These are phyloP conservation scores for Boletus rubropictus DNA, from an alignment of 768 basidiomycete genomes.

Conservation along the genomic window DNA sequence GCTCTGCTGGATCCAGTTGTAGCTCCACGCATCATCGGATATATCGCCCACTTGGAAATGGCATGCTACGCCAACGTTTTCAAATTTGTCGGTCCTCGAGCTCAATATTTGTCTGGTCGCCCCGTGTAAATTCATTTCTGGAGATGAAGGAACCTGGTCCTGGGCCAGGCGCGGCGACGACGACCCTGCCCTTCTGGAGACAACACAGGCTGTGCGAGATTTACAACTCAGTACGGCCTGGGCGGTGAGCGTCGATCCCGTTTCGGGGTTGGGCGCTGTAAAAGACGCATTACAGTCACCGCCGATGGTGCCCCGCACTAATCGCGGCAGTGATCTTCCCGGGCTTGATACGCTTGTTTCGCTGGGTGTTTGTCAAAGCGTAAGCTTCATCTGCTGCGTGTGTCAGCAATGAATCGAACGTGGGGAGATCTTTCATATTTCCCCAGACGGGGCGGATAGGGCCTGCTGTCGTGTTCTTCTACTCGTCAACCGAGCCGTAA, in stretches of 20 bases:
- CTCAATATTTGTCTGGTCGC: conserved; percentile 26
- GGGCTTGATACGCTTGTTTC: conserved; percentile 38
- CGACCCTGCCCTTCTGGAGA: conserved; percentile 40
- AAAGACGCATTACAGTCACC: conserved; percentile 43
- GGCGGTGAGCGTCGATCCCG: conserved; percentile 26
- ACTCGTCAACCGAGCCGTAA: not conserved
- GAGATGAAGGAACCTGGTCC: conserved; percentile 20
- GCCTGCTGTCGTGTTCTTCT: not conserved
- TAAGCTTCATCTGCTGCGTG: conserved; percentile 37
- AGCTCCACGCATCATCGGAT: conserved; percentile 32
- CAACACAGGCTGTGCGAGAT: conserved; percentile 11
- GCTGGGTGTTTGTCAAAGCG: conserved; percentile 41
- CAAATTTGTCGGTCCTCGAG: conserved; percentile 31
- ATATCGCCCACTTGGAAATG: conserved; percentile 48
- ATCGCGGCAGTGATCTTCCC: conserved; percentile 37
- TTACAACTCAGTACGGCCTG: conserved; percentile 28
- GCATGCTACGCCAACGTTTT: conserved; percentile 34
- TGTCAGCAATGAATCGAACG: not conserved
- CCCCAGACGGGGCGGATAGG: not conserved
- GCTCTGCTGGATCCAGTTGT: no score
- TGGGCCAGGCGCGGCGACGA: conserved; percentile 35
- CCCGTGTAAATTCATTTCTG: conserved; percentile 36
- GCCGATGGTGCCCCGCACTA: conserved; percentile 37
- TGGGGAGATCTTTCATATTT: not conserved
- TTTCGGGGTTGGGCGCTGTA: conserved; percentile 26